Conservation (phyloP, 2,329 filamentous ascomycete species). For the Phyllosticta capitalensis region DNA sequence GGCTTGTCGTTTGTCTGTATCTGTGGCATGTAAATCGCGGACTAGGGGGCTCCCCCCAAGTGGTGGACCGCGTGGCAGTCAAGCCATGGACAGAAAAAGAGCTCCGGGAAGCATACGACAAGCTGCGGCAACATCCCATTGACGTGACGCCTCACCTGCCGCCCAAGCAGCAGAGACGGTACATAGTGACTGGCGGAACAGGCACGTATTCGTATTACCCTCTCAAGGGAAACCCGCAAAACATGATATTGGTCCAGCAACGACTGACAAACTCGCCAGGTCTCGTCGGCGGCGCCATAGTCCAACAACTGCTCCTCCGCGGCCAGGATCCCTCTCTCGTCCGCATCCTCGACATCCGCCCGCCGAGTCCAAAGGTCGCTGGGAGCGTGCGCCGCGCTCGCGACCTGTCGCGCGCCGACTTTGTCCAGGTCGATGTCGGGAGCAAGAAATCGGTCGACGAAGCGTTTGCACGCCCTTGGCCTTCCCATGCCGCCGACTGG, state of each 20-base stretch:
- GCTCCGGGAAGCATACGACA: slow-evolving; percentile 24
- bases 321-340: slow-evolving; percentile 44
- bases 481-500: slow-evolving; percentile 28
- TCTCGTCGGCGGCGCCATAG: slow-evolving; percentile 47
- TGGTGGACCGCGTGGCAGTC: slow-evolving; percentile 8
- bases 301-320: slow-evolving; percentile 43
- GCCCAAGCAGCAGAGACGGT: slow-evolving; percentile 28
- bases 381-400: slow-evolving; percentile 34
- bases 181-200: slow-evolving; percentile 31
- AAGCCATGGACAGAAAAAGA: slow-evolving; percentile 22
- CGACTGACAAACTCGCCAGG: slow-evolving; percentile 29
- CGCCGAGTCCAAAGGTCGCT: slow-evolving; percentile 21
- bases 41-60: slow-evolving; percentile 11
- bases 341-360: slow-evolving; percentile 44
- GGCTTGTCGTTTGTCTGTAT: slow-evolving; percentile 9
- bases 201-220: slow-evolving; percentile 14
- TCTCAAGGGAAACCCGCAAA: no score
- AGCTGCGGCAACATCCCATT: slow-evolving; percentile 19
- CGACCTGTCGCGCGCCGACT: slow-evolving; percentile 30
- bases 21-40: slow-evolving; percentile 13
- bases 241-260: no score
- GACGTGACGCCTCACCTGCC: slow-evolving; percentile 28
- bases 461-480: slow-evolving; percentile 43
- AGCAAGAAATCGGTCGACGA: slow-evolving; percentile 33
- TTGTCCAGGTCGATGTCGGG: slow-evolving; percentile 42